These are phyloP conservation scores for Quercus variabilis DNA, from an alignment of 306 rosid species.

Conservation along the genomic window DNA sequence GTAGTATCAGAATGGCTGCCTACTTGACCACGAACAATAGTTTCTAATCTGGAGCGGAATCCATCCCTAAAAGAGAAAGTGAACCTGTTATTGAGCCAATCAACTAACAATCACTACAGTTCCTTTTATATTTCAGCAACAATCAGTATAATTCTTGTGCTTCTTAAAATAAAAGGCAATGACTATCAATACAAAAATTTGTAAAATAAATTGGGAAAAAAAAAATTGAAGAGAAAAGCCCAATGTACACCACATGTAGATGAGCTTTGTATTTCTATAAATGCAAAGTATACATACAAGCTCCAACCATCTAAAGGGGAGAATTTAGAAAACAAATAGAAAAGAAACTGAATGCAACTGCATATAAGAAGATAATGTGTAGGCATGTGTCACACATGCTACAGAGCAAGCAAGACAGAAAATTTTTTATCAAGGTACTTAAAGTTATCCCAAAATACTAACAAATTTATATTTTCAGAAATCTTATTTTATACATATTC, in stretches of 20 bases:
- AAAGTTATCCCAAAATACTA: too few species aligned
- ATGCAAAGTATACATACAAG: constrained; percentile 9
- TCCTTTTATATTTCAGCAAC: constrained; percentile 4
- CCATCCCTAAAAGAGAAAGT: constrained; percentile 69
- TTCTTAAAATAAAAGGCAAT: constrained; percentile 15
- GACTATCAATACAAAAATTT: not conserved
- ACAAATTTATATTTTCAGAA: not conserved
- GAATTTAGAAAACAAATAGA: not conserved
- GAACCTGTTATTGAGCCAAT: constrained; percentile 25
- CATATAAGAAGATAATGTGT: not conserved
- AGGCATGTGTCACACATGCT: not conserved
- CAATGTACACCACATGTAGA: not conserved
- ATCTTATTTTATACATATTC: not conserved
- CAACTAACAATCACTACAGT: constrained; percentile 19
- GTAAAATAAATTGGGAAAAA: not conserved
- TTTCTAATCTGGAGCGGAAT: constrained; percentile 86
- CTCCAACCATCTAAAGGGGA: constrained; percentile 1
- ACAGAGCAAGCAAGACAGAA: not conserved
- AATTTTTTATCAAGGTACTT: too few species aligned
- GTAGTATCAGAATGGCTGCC: constrained; percentile 61
- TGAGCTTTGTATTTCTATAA: not conserved
- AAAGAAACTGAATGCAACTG: not conserved
- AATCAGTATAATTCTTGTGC: constrained; percentile 13
- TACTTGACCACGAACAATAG: constrained; percentile 85
- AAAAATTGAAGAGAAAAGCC: constrained; percentile 1